Conservation (phyloP, 1,139 yeast species). For the Yamadazyma dendronema region DNA sequence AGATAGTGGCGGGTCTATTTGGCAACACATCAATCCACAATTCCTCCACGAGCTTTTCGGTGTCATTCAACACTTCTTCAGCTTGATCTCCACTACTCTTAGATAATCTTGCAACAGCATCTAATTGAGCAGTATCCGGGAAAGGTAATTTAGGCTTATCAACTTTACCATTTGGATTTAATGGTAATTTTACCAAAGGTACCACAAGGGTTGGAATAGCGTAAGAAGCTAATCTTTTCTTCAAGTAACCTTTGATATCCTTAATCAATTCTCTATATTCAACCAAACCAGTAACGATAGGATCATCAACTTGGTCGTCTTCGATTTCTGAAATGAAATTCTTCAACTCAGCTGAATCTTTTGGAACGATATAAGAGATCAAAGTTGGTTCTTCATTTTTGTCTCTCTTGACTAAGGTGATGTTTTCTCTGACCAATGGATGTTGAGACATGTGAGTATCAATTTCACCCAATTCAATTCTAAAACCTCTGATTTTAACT, state of each 20-base stretch:
- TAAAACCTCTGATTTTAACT: constrained; percentile 96
- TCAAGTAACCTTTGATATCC: constrained; percentile 77
- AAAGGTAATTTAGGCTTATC: constrained; percentile 96
- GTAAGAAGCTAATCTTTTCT: constrained; percentile 86
- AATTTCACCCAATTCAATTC: constrained; percentile 97
- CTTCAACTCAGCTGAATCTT: constrained; percentile 55
- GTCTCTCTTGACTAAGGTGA: constrained; percentile 90
- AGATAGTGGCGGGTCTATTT: constrained; percentile 72
- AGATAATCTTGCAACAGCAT: constrained; percentile 58
- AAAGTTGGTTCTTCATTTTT: constrained; percentile 90
- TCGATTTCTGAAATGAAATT: constrained; percentile 45
- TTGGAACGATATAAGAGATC: constrained; percentile 90
- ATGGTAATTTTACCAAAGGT: constrained; percentile 80
- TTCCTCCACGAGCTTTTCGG: constrained; percentile 69
- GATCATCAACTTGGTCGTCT: constrained; percentile 44
- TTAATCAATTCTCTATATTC: constrained; percentile 73
- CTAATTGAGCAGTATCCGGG: constrained; percentile 86
- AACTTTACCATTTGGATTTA: constrained; percentile 97
- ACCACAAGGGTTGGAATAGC: constrained; percentile 92
- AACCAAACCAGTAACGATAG: constrained; percentile 77
- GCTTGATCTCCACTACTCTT: constrained; percentile 24
- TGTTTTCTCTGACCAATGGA: constrained; percentile 84
- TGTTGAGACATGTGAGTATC: constrained; percentile 96
- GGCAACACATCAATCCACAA: constrained; percentile 88
- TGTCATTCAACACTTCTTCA: constrained; percentile 45